Evolutionary conservation across 768 basidiomycete genomes (phyloP), one percentile per base, ranked within the genome.

Genomic region (Tephrocybe sp.): DNA sequence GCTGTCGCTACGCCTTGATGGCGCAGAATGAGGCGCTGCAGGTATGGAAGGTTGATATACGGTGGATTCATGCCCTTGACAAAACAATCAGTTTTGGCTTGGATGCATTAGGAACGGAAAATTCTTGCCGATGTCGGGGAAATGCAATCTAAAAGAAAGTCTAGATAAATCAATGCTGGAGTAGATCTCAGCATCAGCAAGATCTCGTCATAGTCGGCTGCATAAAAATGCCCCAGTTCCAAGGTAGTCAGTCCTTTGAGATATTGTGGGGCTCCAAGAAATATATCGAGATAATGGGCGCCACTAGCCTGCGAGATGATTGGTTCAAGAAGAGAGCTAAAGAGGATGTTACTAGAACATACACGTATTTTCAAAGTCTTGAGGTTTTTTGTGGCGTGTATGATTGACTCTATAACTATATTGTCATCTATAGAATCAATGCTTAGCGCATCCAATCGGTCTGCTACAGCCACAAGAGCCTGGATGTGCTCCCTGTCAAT

Each of bases 11-110:
- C 12, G 7, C 41, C 41, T 18, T 50, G 40, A 3, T 50, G 33
- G 21, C 49, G 49, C 28, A 50, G 20, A 21, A 50, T 50, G 2
- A 50, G 17, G 24, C 40, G 41, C 17, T 43, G 6, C 32, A 50
- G 32, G 24, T 43, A 15, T 12, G 49, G 47, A 20, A 50, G 49
- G 40, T 38, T 40, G 20, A 39, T 24, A 34, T 28, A 40, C 12
- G 21, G 24, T 34, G 32, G 14, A 24, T n/a, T n/a, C n/a, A 17
- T n/a, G 4, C 11, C 12, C 18, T 9, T 12, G 38, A 18, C 3
- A 12, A 39, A 26, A n/a, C 0, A 25, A 43, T 21, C 9, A 32
- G 38, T 26, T 18, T 41, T 15, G 34, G 41, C n/a, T 26, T 36
- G n/a, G n/a, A 17, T 30, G 4, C 2, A 11, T n/a, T 12, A 17